phyloP scores from a whole-genome alignment of 2,329 filamentous ascomycete genomes.

The Fusarium sp. region DNA sequence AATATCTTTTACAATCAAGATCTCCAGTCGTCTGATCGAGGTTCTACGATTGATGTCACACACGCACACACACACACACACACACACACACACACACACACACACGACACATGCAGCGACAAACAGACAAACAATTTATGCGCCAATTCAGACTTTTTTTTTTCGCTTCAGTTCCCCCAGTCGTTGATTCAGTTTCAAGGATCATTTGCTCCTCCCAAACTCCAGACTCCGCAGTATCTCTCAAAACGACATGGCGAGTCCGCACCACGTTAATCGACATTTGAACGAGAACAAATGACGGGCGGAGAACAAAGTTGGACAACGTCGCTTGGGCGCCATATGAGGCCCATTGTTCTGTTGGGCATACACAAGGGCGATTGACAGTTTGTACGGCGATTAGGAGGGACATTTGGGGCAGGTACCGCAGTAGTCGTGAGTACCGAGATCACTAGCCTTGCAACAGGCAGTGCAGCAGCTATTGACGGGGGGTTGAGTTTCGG shows the following conservation, averaged over 20 bases:
- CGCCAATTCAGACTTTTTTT: conserved; percentile 4
- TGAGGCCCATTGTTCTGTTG: neutral
- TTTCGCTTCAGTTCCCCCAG: neutral
- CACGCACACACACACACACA: neutral
- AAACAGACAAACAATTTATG: conserved; percentile 17
- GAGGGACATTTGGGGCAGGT: conserved; percentile 51
- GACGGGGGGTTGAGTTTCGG: conserved; percentile 35
- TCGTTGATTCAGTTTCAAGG: neutral
- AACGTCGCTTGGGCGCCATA: neutral
- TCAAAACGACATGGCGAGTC: conserved; percentile 9
- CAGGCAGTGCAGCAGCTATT: conserved; percentile 52
- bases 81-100: neutral
- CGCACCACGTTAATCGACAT: conserved; percentile 1
- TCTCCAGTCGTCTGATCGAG: neutral
- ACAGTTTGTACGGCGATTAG: conserved; percentile 12
- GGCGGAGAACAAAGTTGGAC: neutral
- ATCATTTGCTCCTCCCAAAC: neutral
- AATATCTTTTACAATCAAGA: neutral
- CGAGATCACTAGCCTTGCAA: conserved; percentile 53
- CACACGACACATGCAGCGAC: neutral
- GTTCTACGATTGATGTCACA: neutral
- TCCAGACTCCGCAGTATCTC: conserved; percentile 8
- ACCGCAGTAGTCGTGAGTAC: conserved; percentile 54
- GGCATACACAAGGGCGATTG: neutral
- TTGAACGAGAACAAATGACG: neutral